Evolutionary conservation across 768 basidiomycete genomes (phyloP).

Genomic region (Pisolithus sp.): DNA sequence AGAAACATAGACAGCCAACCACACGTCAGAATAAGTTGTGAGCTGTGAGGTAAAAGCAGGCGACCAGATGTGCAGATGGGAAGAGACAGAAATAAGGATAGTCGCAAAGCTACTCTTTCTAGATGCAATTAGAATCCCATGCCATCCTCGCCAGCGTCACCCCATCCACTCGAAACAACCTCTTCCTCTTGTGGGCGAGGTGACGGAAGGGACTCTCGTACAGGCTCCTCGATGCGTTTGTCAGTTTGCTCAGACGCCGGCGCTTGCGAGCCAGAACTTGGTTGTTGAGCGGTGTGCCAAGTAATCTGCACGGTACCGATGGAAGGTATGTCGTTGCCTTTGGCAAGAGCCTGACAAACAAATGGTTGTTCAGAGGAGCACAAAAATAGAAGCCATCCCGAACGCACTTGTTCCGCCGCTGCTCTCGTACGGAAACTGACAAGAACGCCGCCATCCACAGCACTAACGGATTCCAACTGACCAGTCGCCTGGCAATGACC

Average conservation of each 20-base stretch:
- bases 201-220: conserved; percentile 19
- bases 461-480: conserved; percentile 61
- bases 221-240: conserved; percentile 16
- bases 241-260: conserved; percentile 16
- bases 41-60: neutral
- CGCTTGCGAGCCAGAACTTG: conserved; percentile 15
- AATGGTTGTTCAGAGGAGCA: conserved; percentile 7
- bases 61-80: neutral
- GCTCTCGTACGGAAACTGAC: conserved; percentile 67
- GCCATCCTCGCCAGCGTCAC: conserved; percentile 58
- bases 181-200: conserved; percentile 51
- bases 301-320: conserved; percentile 60
- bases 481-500: conserved; percentile 47
- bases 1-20: too few relatives aligned
- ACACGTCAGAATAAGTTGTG: neutral
- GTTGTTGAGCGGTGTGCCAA: conserved; percentile 48
- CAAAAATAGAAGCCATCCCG: neutral
- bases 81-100: conserved; percentile 3
- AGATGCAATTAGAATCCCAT: conserved; percentile 52
- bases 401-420: conserved; percentile 71
- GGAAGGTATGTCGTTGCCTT: conserved; percentile 60
- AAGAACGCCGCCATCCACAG: conserved; percentile 52
- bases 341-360: conserved; percentile 55
- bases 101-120: neutral
- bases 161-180: conserved; percentile 63